Conservation (phyloP, 1,139 yeast species). For the Hansenula anomala region DNA sequence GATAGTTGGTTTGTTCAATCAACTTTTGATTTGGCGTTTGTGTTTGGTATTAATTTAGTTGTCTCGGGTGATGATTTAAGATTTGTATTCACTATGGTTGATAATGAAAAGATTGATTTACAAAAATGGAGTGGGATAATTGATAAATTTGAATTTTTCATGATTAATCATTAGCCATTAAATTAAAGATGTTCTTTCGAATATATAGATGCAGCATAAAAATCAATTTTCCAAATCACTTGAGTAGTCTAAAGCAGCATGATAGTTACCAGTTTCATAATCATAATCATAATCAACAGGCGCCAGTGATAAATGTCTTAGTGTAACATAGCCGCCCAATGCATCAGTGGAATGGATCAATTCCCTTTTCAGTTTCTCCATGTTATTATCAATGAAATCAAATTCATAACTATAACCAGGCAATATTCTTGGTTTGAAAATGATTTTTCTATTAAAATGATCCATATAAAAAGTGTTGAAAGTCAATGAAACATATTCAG, state of each 20-base stretch:
- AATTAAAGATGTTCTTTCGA: too few relatives aligned
- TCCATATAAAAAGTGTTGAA: slow-evolving; percentile 17
- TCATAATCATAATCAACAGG: slow-evolving; percentile 11
- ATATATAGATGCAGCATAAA: too few relatives aligned
- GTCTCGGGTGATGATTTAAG: too few relatives aligned
- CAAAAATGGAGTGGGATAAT: too few relatives aligned
- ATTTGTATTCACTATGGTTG: too few relatives aligned
- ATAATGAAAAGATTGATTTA: too few relatives aligned
- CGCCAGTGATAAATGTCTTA: slow-evolving; percentile 9
- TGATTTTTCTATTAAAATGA: slow-evolving; percentile 10
- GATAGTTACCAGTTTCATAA: slow-evolving; percentile 11
- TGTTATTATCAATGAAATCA: slow-evolving; percentile 11
- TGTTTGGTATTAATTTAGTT: too few relatives aligned
- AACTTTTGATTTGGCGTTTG: too few relatives aligned
- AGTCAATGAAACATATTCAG: slow-evolving; percentile 20
- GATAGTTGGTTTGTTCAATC: too few relatives aligned
- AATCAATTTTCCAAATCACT: not conserved
- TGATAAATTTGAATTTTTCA: too few relatives aligned
- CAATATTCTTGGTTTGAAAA: slow-evolving; percentile 16
- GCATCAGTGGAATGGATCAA: slow-evolving; percentile 5
- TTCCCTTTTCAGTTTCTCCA: slow-evolving; percentile 5
- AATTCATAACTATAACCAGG: slow-evolving; percentile 18
- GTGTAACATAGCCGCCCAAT: slow-evolving; percentile 10
- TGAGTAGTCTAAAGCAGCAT: slow-evolving; percentile 9
- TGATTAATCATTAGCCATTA: too few relatives aligned